Percentiles rank a stretch among this genome's conserved stretches.
Evolutionary conservation across 306 rosid species (phyloP).

Genomic region (Betula pendula): DNA sequence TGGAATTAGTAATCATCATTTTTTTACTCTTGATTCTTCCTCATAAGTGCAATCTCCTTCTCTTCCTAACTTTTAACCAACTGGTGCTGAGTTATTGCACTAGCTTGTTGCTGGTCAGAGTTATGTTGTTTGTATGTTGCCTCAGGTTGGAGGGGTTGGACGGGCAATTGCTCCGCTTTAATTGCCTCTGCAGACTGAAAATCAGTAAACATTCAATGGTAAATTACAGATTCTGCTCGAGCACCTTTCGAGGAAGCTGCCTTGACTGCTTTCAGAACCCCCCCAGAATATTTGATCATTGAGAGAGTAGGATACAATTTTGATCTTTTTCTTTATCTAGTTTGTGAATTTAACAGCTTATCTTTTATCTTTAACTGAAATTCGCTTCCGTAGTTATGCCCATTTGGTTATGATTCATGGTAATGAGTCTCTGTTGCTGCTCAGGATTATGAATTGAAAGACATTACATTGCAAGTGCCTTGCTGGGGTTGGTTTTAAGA

Average conservation of each 20-base stretch:
- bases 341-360: background rate
- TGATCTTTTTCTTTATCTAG: background rate
- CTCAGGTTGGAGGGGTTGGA: constrained; percentile 91
- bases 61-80: background rate
- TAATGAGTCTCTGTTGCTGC: constrained; percentile 19
- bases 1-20: background rate
- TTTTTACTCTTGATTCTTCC: background rate
- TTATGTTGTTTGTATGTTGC: constrained; percentile 21
- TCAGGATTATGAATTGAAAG: constrained; percentile 79
- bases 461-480: constrained; percentile 57
- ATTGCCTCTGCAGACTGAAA: constrained; percentile 53
- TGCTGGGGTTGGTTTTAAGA: constrained; percentile 58
- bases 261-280: constrained; percentile 66
- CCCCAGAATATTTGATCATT: constrained; percentile 59
- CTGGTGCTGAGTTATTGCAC: background rate
- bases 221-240: constrained; percentile 75
- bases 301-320: constrained; percentile 43
- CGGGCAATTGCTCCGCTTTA: constrained; percentile 81
- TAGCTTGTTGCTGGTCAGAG: background rate
- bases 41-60: background rate
- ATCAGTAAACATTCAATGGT: constrained; percentile 70
- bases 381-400: too few species aligned
- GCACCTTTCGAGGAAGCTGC: constrained; percentile 95
- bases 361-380: too few species aligned
- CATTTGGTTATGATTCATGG: background rate